Conservation (phyloP, 495 filamentous ascomycete species). For the Cladorrhinum samala region DNA sequence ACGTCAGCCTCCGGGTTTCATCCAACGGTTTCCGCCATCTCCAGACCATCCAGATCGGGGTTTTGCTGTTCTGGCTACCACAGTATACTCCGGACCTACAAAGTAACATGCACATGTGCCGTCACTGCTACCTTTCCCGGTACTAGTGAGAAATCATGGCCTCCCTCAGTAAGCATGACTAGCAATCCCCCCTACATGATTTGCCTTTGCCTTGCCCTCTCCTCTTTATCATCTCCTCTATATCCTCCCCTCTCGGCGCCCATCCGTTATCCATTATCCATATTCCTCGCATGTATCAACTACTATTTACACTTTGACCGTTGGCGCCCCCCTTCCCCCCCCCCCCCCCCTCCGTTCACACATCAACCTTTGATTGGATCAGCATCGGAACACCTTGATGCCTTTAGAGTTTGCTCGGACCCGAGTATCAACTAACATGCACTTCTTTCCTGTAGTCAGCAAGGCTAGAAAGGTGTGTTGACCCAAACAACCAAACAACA, state of each 20-base stretch:
- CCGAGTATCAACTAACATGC: slow-evolving; percentile 38
- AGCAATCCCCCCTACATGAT: slow-evolving; percentile 7
- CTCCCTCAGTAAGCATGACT: slow-evolving; percentile 32
- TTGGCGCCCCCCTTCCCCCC: not conserved
- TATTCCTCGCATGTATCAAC: too few relatives aligned
- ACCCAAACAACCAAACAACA: not conserved
- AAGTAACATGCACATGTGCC: too few relatives aligned
- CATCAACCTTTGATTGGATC: not conserved
- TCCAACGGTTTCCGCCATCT: not conserved
- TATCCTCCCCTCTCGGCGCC: not conserved
- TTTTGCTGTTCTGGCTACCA: too few relatives aligned
- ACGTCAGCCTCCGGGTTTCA: slow-evolving; percentile 1
- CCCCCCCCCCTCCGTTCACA: not conserved
- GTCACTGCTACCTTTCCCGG: too few relatives aligned
- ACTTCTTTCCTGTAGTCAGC: slow-evolving; percentile 45
- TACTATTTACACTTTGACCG: too few relatives aligned
- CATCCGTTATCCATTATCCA: not conserved
- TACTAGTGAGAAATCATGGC: slow-evolving; percentile 20
- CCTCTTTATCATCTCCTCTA: slow-evolving; percentile 7
- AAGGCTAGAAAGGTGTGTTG: slow-evolving; percentile 48
- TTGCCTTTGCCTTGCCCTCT: too few relatives aligned
- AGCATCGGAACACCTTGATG: not conserved
- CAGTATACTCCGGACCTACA: too few relatives aligned
- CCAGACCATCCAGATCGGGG: not conserved
- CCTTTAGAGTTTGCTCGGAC: not conserved